These are phyloP conservation scores for Cryptococcus sp. DNA, from an alignment of 1,284 basidiomycete species.

Conservation along the genomic window DNA sequence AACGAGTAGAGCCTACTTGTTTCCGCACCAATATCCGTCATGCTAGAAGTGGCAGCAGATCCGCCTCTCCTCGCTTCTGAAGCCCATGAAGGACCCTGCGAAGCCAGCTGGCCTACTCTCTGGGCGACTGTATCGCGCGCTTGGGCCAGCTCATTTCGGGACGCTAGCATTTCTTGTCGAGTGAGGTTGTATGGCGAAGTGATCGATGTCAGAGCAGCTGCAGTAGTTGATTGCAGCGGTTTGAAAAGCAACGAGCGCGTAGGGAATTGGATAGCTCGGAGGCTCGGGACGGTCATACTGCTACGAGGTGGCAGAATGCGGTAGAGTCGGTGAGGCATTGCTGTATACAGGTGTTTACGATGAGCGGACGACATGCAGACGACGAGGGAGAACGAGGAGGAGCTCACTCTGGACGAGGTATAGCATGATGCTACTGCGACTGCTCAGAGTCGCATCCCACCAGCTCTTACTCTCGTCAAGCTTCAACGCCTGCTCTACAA, in stretches of 20 bases:
- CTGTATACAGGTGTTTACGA: conserved; percentile 17
- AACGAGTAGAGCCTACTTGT: background rate
- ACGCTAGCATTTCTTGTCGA: conserved; percentile 43
- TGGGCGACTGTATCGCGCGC: conserved; percentile 34
- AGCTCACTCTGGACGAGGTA: conserved; percentile 52
- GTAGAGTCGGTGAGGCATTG: conserved; percentile 47
- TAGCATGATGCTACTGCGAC: conserved; percentile 31
- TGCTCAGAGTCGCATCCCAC: conserved; percentile 43
- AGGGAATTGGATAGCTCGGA: conserved; percentile 27
- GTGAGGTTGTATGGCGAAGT: conserved; percentile 43
- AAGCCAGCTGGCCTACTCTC: conserved; percentile 41
- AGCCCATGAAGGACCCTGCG: conserved; percentile 40
- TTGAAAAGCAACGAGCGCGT: conserved; percentile 31
- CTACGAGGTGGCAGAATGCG: conserved; percentile 28
- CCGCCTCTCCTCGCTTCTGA: background rate
- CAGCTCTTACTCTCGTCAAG: conserved; percentile 48
- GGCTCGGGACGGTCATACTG: conserved; percentile 25
- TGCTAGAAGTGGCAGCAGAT: background rate
- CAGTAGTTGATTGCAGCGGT: conserved; percentile 24
- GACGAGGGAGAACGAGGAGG: background rate
- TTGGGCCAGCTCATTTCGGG: conserved; percentile 26
- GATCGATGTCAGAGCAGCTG: conserved; percentile 34
- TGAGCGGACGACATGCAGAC: background rate
- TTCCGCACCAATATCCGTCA: background rate
- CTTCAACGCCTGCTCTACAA: conserved; percentile 39